Evolutionary conservation across 2,329 filamentous ascomycete genomes (phyloP), one percentile per base, ranked within the genome.

Genomic region (Cercospora beticola): DNA sequence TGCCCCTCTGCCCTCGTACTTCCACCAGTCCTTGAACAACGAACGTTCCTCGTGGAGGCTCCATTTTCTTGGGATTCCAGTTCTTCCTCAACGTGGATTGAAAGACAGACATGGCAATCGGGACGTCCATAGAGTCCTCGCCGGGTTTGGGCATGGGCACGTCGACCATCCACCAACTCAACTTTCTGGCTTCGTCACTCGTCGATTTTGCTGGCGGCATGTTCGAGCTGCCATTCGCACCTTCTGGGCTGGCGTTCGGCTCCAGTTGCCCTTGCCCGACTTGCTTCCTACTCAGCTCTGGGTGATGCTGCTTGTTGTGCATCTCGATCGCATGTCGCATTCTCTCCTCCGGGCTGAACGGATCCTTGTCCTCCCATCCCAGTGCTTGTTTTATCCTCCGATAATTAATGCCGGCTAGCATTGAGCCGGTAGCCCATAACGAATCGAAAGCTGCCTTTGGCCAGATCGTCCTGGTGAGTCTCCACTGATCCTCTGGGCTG

Each of bases 1-100:
- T 77, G 0, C 81, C 82, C 56, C 76, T 78, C 8, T 76, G 73
- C 6, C 83, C 83, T n/a, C 78, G 74, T 3, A 85, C 72, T 66
- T 85, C 82, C 1, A 86, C 76, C 36, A 84, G 65, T 4, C 83
- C 84, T 1, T 77, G 75, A 12, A 86, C 79, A 0, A 81, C 68
- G 62, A 85, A 79, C 3, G 78, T 79, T 3, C 84, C 84, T 12
- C 83, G 78, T 5, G 84, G 83, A 0, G 80, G 74, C 40, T 81
- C 78, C 6, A 74, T 65, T 43, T 75, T 76, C 66, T 76, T 74
- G 9, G 75, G 74, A 52, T 77, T 79, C 76, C 77, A 78, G 23
- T 72, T 62, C 64, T 76, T 75, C 5, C 65, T 67, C 8, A 79
- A 63, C 0, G 73, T 72, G 2, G 63, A 26, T 31, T 64, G 64